Percentiles rank a stretch among this genome's conserved stretches.
Evolutionary conservation across 768 basidiomycete species (phyloP).

Genomic region (Rubroboletus satanas): DNA sequence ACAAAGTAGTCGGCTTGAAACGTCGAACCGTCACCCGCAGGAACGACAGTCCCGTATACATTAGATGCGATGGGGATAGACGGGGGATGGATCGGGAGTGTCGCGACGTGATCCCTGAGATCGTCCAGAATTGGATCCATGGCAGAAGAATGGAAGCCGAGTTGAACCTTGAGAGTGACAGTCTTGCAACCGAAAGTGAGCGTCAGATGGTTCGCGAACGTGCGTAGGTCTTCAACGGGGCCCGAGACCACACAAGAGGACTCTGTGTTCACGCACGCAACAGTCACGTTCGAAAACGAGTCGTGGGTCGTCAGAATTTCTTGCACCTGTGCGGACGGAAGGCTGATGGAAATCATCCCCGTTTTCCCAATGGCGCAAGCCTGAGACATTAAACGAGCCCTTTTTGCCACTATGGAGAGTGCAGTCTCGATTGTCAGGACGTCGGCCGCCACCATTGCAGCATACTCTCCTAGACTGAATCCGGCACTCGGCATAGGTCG

Average conservation of each 20-base stretch:
- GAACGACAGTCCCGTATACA: conserved; percentile 50
- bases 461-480: conserved; percentile 69
- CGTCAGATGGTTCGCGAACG: conserved; percentile 42
- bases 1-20: conserved; percentile 53
- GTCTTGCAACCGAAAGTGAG: conserved; percentile 35
- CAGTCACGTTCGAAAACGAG: conserved; percentile 37
- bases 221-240: conserved; percentile 38
- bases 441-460: conserved; percentile 60
- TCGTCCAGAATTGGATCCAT: conserved; percentile 57
- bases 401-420: conserved; percentile 51
- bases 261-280: conserved; percentile 63
- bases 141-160: conserved; percentile 63
- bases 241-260: conserved; percentile 60
- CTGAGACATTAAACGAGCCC: conserved; percentile 53
- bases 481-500: not conserved
- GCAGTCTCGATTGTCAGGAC: conserved; percentile 56
- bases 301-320: conserved; percentile 33
- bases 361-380: conserved; percentile 43
- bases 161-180: conserved; percentile 48
- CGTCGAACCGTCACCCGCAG: conserved; percentile 46
- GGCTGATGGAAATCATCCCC: conserved; percentile 60
- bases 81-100: conserved; percentile 42
- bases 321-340: conserved; percentile 34
- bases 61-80: conserved; percentile 61
- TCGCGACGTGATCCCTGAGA: conserved; percentile 39